Evolutionary conservation across 2,329 filamentous ascomycete species (phyloP).

Genomic region (Aspergillus calidoustus): DNA sequence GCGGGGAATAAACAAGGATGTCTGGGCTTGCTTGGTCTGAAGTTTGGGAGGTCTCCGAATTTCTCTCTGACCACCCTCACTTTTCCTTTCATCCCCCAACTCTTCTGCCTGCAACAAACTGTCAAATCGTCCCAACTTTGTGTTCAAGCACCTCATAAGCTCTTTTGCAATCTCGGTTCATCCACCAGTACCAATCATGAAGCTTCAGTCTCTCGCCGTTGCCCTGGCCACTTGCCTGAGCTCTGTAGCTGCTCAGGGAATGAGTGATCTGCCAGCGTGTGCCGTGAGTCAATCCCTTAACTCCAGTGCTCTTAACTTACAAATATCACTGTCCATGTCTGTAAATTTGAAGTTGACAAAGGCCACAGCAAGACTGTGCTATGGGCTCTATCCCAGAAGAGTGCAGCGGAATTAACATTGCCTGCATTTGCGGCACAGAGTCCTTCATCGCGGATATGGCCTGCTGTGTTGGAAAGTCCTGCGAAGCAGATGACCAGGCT

Average conservation of each 20-base stretch:
- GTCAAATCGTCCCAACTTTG: not conserved
- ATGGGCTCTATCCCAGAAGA: slow-evolving; percentile 46
- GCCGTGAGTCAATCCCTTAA: slow-evolving; percentile 54
- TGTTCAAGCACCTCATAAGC: not conserved
- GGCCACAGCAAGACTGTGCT: slow-evolving; percentile 43
- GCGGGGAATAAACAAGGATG: not conserved
- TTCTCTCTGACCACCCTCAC: not conserved
- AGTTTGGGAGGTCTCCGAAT: not conserved
- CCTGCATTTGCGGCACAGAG: slow-evolving; percentile 55
- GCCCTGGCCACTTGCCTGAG: slow-evolving; percentile 59
- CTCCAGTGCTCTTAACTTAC: too few species aligned
- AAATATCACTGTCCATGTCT: not conserved
- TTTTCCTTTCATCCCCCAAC: not conserved
- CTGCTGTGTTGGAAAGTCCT: slow-evolving; percentile 55
- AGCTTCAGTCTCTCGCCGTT: slow-evolving; percentile 54
- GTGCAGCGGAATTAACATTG: slow-evolving; percentile 46
- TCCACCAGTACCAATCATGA: slow-evolving; percentile 48
- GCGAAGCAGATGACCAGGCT: slow-evolving; percentile 48
- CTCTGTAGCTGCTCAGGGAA: slow-evolving; percentile 51
- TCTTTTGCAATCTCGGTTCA: not conserved
- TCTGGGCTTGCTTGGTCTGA: slow-evolving; percentile 1
- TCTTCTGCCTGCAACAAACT: not conserved
- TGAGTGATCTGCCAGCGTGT: slow-evolving; percentile 55
- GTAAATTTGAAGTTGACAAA: slow-evolving; percentile 8
- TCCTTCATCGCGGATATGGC: slow-evolving; percentile 54